Evolutionary conservation across 2,329 filamentous ascomycete species (phyloP).

Genomic region (Fusarium torreyae): DNA sequence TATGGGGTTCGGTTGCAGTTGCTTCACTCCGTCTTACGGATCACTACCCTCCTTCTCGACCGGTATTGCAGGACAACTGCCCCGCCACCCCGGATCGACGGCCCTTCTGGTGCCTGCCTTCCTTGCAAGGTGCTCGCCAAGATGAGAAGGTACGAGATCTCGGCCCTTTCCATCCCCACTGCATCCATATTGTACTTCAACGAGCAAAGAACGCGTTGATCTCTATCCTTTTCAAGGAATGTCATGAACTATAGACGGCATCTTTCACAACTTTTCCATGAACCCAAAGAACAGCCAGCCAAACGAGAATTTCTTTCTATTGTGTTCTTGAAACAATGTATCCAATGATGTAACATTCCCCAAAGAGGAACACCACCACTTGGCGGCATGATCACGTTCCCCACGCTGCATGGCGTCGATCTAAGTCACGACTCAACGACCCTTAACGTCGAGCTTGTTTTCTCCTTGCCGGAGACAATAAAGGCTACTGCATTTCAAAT

Average conservation of each 20-base stretch:
- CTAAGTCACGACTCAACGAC: constrained; percentile 24
- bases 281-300: neutral
- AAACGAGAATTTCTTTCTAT: neutral
- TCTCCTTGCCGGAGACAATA: constrained; percentile 7
- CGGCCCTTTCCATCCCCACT: neutral
- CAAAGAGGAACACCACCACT: constrained; percentile 10
- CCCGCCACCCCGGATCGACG: constrained; percentile 30
- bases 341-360: constrained; percentile 30
- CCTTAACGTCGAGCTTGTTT: constrained; percentile 29
- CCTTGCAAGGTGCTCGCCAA: constrained; percentile 7
- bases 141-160: neutral
- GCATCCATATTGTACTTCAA: neutral
- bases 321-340: neutral
- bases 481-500: neutral
- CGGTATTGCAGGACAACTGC: neutral
- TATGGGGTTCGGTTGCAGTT: constrained; percentile 20
- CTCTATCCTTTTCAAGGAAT: too few relatives aligned
- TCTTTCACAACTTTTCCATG: neutral
- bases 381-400: constrained; percentile 14
- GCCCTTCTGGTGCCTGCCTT: constrained; percentile 1
- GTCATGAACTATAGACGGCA: neutral
- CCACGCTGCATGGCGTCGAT: constrained; percentile 41
- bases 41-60: neutral
- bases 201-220: too few relatives aligned
- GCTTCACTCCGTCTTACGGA: constrained; percentile 1